Conservation (phyloP, 2,329 filamentous ascomycete species). For the Penicillium sp. region DNA sequence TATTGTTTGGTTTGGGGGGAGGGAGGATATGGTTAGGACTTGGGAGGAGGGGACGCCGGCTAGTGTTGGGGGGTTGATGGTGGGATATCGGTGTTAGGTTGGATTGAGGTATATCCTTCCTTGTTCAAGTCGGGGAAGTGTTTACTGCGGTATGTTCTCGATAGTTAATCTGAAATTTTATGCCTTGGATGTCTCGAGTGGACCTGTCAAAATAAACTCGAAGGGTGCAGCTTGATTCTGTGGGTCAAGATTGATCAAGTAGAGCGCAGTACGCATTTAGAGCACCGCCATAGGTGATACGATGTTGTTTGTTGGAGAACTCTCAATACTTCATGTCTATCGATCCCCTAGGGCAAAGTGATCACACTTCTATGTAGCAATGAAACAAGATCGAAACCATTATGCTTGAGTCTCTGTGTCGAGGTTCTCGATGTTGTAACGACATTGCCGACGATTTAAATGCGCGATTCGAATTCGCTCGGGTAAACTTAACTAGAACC, state of each 20-base stretch:
- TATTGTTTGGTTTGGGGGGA: conserved; percentile 2
- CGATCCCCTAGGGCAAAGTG: no score
- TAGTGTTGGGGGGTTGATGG: conserved; percentile 6
- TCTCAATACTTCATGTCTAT: no score
- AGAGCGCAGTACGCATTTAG: not conserved
- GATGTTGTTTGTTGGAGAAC: no score
- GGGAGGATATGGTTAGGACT: conserved; percentile 9
- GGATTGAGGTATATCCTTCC: not conserved
- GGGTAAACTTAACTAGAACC: no score
- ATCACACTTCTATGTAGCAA: no score
- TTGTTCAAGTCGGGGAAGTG: not conserved
- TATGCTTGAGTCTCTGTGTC: not conserved
- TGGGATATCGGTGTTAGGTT: conserved; percentile 9
- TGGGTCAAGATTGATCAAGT: not conserved
- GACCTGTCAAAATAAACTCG: not conserved
- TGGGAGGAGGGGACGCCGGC: conserved; percentile 10
- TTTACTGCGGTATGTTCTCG: not conserved
- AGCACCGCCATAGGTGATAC: not conserved
- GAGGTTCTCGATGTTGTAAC: not conserved
- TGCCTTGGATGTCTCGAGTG: not conserved
- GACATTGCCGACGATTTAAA: no score
- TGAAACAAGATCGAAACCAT: no score
- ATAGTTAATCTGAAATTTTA: not conserved
- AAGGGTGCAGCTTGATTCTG: not conserved
- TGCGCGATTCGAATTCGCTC: no score